A percentile compares a stretch with the other conserved stretches of the same genome.
These are phyloP conservation scores for Tricholoma furcatifolium DNA, from an alignment of 768 basidiomycete species.

Conservation along the genomic window DNA sequence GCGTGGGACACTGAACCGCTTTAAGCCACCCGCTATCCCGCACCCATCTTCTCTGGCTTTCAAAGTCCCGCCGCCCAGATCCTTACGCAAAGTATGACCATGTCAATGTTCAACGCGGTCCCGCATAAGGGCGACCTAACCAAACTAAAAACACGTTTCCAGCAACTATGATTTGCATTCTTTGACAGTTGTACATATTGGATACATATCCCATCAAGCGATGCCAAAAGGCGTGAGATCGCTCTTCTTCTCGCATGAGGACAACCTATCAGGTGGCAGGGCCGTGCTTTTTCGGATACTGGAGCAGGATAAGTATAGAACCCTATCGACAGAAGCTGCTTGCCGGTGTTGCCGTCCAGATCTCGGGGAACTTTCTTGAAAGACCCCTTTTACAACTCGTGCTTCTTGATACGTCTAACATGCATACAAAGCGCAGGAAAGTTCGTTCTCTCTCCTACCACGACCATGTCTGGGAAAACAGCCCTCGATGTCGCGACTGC, in stretches of 20 bases:
- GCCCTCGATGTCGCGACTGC: slow-evolving; percentile 7
- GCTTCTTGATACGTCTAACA: slow-evolving; percentile 22
- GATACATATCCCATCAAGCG: slow-evolving; percentile 3
- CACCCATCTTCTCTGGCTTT: neutral
- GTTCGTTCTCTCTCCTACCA: slow-evolving; percentile 18
- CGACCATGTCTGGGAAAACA: slow-evolving; percentile 13
- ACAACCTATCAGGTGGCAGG: slow-evolving; percentile 1
- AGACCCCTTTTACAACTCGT: slow-evolving; percentile 10
- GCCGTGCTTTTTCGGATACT: neutral
- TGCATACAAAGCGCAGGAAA: slow-evolving; percentile 13
- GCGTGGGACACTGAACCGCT: neutral
- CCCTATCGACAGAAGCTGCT: slow-evolving; percentile 14
- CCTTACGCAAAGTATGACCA: neutral
- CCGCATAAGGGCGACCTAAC: neutral
- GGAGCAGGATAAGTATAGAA: slow-evolving; percentile 1
- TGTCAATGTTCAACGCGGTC: neutral
- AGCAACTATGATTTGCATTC: neutral
- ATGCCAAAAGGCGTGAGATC: slow-evolving; percentile 9
- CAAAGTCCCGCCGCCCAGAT: neutral
- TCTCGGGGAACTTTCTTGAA: slow-evolving; percentile 18
- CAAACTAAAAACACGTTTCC: neutral
- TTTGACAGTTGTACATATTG: neutral
- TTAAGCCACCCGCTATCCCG: neutral
- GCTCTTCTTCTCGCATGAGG: neutral
- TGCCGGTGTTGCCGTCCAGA: slow-evolving; percentile 16